Evolutionary conservation across 140 eudicot species (phyloP), one percentile per base, ranked within the genome.

Genomic region (Senecio squalidus): DNA sequence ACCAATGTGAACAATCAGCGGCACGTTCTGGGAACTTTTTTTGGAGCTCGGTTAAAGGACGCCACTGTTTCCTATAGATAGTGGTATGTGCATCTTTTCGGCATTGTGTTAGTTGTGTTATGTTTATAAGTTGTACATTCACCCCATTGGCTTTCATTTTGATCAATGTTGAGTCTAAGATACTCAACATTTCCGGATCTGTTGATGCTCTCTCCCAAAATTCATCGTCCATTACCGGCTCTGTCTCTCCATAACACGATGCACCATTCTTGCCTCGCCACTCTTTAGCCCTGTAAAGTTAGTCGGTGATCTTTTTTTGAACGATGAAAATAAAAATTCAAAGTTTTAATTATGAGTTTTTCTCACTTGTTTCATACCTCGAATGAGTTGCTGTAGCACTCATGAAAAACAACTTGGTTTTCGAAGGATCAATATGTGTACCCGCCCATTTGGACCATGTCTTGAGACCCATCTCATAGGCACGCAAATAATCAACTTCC

Each of bases 1-100:
- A 76, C 82, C 82, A 76, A 52, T 77, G 78, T 33, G 73, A 27
- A 39, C 82, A 77, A 68, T 77, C 82, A 5, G 77, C 55, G 38
- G 29, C 24, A 48, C 17, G 13, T 8, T 20, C 1, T 0, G 78
- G 71, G 36, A 28, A 29, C 6, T 60, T 24, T 23, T 39, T 14
- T 38, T 60, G 63, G 10, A 30, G 55, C n/a, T 44, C 45, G 14
- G 39, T 51, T 3, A 73, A 15, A 9, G 79, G 79, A 13, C 27
- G 26, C 64, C 59, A 66, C 4, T 50, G 74, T 46, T 36, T 66
- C 68, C 67, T 59, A 15, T 71, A 23, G 3, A 76, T 9, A 15
- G 75, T 31, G 18, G 78, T 62, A 20, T 61, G 69, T 10, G 21
- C 72, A 55, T 76, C 82, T 66, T 66, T 71, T 31, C 82, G 39